These are phyloP conservation scores for Pythium coloratum DNA, from an alignment of 352 stramenopile species.

Conservation along the genomic window DNA sequence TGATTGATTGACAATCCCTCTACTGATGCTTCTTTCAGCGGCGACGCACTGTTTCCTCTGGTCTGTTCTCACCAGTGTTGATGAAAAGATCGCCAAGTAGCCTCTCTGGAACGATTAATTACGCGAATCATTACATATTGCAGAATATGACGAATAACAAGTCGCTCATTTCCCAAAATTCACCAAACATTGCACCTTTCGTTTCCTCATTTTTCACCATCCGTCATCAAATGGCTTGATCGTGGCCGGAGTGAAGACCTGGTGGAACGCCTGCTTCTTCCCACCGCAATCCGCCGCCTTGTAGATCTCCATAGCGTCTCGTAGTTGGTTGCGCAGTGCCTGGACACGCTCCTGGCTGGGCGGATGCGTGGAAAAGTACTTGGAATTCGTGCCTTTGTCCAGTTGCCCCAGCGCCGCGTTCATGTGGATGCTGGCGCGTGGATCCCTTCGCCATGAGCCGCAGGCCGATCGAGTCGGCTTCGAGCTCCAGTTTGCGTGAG, in stretches of 20 bases:
- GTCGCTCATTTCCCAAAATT: no score
- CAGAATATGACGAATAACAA: no score
- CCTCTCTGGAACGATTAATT: no score
- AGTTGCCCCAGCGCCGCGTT: slow-evolving; percentile 18
- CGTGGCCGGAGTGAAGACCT: slow-evolving; percentile 1
- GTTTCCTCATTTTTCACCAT: not conserved
- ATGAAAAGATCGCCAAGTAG: no score
- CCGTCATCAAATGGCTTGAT: not conserved
- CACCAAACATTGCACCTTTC: not conserved
- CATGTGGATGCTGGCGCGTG: slow-evolving; percentile 30
- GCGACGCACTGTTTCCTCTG: no score
- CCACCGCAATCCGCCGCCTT: slow-evolving; percentile 37
- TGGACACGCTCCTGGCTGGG: slow-evolving; percentile 62
- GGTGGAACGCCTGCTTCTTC: slow-evolving; percentile 36
- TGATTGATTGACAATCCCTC: no score
- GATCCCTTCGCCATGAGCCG: slow-evolving; percentile 36
- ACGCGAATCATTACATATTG: no score
- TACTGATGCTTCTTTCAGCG: no score
- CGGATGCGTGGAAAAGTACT: slow-evolving; percentile 79
- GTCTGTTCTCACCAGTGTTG: no score
- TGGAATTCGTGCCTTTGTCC: slow-evolving; percentile 33
- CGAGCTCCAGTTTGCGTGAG: slow-evolving; percentile 36
- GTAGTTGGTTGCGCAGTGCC: slow-evolving; percentile 45
- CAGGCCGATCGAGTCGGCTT: slow-evolving; percentile 36
- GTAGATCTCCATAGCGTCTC: slow-evolving; percentile 48